phyloP scores from a whole-genome alignment of 2,329 filamentous ascomycete species.

The Colletotrichum sp. region DNA sequence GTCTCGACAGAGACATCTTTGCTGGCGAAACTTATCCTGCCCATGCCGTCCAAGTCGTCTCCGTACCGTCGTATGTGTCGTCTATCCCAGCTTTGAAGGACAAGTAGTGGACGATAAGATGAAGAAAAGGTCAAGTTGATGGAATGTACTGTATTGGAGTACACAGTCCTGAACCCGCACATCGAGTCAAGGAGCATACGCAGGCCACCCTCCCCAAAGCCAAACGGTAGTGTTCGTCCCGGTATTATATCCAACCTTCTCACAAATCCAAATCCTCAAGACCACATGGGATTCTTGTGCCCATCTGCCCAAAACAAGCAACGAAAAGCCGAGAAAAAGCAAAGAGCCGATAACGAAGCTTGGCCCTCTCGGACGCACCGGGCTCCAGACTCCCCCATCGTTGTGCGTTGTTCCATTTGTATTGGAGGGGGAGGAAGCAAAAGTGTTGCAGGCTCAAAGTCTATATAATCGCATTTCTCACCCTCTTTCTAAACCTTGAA shows the following conservation, averaged over 20 bases:
- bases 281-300: neutral
- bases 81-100: neutral
- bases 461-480: neutral
- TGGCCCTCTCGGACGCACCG: neutral
- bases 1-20: neutral
- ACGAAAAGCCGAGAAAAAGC: neutral
- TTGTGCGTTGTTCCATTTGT: neutral
- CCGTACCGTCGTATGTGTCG: neutral
- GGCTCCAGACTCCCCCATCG: neutral
- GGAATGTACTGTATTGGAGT: neutral
- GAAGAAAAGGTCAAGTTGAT: neutral
- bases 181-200: neutral
- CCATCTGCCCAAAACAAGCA: neutral
- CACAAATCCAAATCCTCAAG: neutral
- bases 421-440: neutral
- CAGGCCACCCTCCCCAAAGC: neutral
- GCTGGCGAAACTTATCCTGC: neutral
- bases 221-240: neutral
- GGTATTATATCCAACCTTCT: neutral
- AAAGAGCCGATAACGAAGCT: neutral
- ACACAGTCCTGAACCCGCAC: neutral
- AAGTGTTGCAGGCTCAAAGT: neutral
- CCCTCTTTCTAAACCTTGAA: neutral
- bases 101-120: neutral
- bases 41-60: neutral